phyloP scores from a whole-genome alignment of 2,329 filamentous ascomycete genomes.

The Elsinoe perseae region DNA sequence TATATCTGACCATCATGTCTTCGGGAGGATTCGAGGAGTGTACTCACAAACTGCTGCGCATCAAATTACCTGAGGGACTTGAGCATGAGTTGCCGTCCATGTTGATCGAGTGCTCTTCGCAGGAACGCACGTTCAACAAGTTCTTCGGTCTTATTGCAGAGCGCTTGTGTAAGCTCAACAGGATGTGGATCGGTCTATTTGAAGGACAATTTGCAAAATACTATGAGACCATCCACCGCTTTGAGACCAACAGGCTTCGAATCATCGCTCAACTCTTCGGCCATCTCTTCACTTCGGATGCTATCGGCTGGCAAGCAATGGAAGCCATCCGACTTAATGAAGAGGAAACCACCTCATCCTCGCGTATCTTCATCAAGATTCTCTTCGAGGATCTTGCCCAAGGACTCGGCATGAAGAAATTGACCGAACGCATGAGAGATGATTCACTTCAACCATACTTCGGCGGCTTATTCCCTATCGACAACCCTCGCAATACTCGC shows the following conservation, averaged over 20 bases:
- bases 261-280: constrained; percentile 96
- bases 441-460: constrained; percentile 70
- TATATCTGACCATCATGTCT: constrained; percentile 96
- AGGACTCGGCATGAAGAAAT: constrained; percentile 72
- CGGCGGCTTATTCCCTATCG: constrained; percentile 79
- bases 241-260: constrained; percentile 88
- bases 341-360: constrained; percentile 92
- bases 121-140: constrained; percentile 94
- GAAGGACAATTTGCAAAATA: constrained; percentile 85
- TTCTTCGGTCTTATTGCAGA: constrained; percentile 94
- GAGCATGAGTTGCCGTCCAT: constrained; percentile 90
- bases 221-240: constrained; percentile 95
- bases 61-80: constrained; percentile 77
- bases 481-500: constrained; percentile 80
- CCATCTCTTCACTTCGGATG: constrained; percentile 78
- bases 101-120: constrained; percentile 93
- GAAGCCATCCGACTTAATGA: constrained; percentile 84
- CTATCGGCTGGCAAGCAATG: constrained; percentile 85
- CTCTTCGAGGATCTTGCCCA: constrained; percentile 87
- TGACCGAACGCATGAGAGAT: constrained; percentile 69
- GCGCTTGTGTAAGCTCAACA: constrained; percentile 90
- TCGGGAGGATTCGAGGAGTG: constrained; percentile 94
- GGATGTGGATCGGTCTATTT: constrained; percentile 88
- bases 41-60: constrained; percentile 85
- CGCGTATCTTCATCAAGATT: constrained; percentile 97